These are phyloP conservation scores for Exophiala dermatitidis DNA, from an alignment of 2,329 filamentous ascomycete genomes.

Conservation along the genomic window DNA sequence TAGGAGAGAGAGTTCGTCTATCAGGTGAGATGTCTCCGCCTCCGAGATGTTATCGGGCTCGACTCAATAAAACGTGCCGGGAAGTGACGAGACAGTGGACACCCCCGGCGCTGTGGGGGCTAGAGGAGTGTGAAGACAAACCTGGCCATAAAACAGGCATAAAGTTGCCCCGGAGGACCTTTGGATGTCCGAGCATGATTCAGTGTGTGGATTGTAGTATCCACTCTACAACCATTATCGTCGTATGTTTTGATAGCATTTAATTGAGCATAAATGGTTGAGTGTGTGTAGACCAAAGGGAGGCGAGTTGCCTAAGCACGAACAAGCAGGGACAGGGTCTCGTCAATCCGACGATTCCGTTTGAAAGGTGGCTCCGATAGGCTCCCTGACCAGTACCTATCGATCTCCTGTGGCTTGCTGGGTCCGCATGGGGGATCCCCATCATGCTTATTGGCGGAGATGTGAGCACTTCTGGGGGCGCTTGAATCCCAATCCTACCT, in stretches of 20 bases:
- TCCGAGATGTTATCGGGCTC: neutral
- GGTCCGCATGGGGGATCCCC: neutral
- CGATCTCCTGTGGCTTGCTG: neutral
- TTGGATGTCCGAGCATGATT: neutral
- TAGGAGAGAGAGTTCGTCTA: neutral
- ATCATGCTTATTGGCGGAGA: neutral
- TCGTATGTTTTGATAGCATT: neutral
- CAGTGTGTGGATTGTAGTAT: conserved; percentile 4
- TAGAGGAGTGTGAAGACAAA: conserved; percentile 8
- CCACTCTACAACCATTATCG: neutral
- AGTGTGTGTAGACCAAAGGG: conserved; percentile 1
- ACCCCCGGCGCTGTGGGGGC: conserved; percentile 1
- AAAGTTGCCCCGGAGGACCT: neutral
- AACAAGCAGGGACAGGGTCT: neutral
- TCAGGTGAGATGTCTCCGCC: neutral
- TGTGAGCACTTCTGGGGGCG: neutral
- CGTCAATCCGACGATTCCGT: conserved; percentile 15
- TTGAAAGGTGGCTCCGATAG: conserved; percentile 3
- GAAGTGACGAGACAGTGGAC: conserved; percentile 9
- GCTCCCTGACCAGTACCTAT: neutral
- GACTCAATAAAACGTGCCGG: neutral
- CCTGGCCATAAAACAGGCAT: neutral
- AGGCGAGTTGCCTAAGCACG: conserved; percentile 7
- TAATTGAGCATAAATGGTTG: conserved; percentile 2
- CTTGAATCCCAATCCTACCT: conserved; percentile 15